A percentile compares a stretch with the other conserved stretches of the same genome.
phyloP scores from a whole-genome alignment of 2,329 filamentous ascomycete species.

The Colletotrichum sp. region DNA sequence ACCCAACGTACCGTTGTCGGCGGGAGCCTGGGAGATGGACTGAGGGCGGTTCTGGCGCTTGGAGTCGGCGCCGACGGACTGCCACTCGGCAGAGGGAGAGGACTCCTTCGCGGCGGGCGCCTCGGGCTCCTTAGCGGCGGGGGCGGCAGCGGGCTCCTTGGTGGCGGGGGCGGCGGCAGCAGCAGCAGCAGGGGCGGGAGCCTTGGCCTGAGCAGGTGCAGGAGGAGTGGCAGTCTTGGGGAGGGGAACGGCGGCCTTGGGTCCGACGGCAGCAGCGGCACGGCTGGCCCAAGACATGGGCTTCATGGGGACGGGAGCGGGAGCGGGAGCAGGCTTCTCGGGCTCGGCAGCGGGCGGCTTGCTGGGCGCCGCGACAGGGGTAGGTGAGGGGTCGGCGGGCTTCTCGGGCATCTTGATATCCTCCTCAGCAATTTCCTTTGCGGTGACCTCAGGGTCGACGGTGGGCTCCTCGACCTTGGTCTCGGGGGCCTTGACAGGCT shows the following conservation, averaged over 20 bases:
- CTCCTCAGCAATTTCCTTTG: slow-evolving; percentile 60
- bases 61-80: slow-evolving; percentile 82
- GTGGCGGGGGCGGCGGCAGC: slow-evolving; percentile 40
- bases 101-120: slow-evolving; percentile 54
- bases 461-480: slow-evolving; percentile 30
- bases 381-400: slow-evolving; percentile 67
- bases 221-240: slow-evolving; percentile 63
- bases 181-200: slow-evolving; percentile 55
- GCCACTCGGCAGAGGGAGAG: slow-evolving; percentile 73
- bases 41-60: slow-evolving; percentile 83
- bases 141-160: slow-evolving; percentile 38
- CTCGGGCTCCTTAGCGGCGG: slow-evolving; percentile 40
- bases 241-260: slow-evolving; percentile 56
- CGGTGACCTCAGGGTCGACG: slow-evolving; percentile 55
- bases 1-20: slow-evolving; percentile 77
- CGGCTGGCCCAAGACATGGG: slow-evolving; percentile 80
- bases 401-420: slow-evolving; percentile 65
- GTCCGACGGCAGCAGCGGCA: slow-evolving; percentile 61
- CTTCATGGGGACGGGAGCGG: slow-evolving; percentile 58
- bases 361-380: slow-evolving; percentile 49
- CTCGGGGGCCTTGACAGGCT: slow-evolving; percentile 37
- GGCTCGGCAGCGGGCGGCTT: slow-evolving; percentile 48
- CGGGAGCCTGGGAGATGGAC: slow-evolving; percentile 61
- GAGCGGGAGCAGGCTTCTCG: slow-evolving; percentile 49
- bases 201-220: slow-evolving; percentile 55